A percentile compares a stretch with the other conserved stretches of the same genome.
These are phyloP conservation scores for Aurantiochytrium sp. DNA, from an alignment of 108 stramenopile species.

Conservation along the genomic window DNA sequence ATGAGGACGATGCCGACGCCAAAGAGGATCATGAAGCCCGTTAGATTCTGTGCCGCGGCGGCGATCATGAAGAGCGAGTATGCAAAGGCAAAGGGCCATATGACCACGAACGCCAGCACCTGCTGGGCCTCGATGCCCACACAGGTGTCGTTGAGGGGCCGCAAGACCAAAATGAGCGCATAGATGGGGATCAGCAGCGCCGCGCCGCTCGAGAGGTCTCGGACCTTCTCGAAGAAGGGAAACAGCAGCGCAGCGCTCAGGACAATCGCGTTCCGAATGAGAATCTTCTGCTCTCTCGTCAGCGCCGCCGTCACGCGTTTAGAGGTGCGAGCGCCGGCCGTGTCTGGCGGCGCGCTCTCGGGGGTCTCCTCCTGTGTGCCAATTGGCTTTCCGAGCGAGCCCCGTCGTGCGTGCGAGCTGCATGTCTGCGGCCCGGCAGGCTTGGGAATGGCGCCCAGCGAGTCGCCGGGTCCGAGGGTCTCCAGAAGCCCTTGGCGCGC, in stretches of 20 bases:
- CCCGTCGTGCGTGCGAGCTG: no score
- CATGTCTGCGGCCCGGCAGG: no score
- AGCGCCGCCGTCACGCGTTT: no score
- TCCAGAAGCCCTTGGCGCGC: background rate
- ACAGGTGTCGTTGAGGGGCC: background rate
- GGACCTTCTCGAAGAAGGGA: background rate
- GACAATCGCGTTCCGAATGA: background rate
- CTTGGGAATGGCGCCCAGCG: no score
- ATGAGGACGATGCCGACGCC: background rate
- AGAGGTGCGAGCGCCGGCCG: no score
- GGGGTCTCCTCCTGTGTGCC: no score
- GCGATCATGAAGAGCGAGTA: background rate
- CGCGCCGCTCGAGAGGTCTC: background rate
- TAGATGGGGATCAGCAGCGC: background rate
- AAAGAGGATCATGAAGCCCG: background rate
- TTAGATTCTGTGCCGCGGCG: background rate
- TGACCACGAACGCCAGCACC: background rate
- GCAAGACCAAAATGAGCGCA: background rate
- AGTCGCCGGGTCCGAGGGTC: background rate
- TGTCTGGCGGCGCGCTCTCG: no score
- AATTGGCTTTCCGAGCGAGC: no score
- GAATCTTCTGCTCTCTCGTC: background rate
- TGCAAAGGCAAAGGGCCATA: background rate
- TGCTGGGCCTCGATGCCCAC: background rate
- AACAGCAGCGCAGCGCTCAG: background rate